Conservation (phyloP, 2,329 filamentous ascomycete species). For the Arthrobotrys sphaeroides region DNA sequence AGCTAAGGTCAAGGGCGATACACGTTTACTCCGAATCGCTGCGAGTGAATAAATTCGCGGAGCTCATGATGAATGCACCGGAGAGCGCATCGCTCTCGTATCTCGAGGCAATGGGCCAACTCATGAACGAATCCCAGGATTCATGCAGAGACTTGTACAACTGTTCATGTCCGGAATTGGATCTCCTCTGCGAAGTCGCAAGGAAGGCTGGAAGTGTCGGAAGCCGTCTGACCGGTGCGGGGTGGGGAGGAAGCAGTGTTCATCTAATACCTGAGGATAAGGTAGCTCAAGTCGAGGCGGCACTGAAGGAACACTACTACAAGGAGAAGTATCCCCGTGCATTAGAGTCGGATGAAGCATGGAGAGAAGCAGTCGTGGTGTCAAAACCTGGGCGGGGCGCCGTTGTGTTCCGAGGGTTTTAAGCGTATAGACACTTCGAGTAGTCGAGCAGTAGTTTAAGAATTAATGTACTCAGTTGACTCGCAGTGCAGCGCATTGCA, state of each 20-base stretch:
- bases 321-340: constrained; percentile 73
- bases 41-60: constrained; percentile 83
- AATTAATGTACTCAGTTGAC: no score
- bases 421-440: constrained; percentile 6
- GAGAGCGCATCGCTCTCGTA: constrained; percentile 72
- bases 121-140: constrained; percentile 89
- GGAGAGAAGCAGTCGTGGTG: constrained; percentile 82
- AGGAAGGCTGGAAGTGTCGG: constrained; percentile 81
- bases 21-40: constrained; percentile 92
- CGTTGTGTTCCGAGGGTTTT: constrained; percentile 56
- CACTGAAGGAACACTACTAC: constrained; percentile 85
- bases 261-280: constrained; percentile 88
- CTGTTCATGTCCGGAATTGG: constrained; percentile 91
- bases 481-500: background rate
- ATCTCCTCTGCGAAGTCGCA: constrained; percentile 84
- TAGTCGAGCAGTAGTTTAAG: no score
- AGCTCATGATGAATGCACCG: constrained; percentile 68
- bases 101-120: constrained; percentile 76
- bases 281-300: constrained; percentile 78
- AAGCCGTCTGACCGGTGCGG: constrained; percentile 86
- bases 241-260: constrained; percentile 96
- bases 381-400: constrained; percentile 81
- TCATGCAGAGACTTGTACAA: constrained; percentile 89
- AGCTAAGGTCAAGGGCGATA: constrained; percentile 83
- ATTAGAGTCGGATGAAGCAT: constrained; percentile 72